Evolutionary conservation across 192 early-diverging fungal species (phyloP), one percentile per base, ranked within the genome.

Genomic region (Allomyces arbusculus): DNA sequence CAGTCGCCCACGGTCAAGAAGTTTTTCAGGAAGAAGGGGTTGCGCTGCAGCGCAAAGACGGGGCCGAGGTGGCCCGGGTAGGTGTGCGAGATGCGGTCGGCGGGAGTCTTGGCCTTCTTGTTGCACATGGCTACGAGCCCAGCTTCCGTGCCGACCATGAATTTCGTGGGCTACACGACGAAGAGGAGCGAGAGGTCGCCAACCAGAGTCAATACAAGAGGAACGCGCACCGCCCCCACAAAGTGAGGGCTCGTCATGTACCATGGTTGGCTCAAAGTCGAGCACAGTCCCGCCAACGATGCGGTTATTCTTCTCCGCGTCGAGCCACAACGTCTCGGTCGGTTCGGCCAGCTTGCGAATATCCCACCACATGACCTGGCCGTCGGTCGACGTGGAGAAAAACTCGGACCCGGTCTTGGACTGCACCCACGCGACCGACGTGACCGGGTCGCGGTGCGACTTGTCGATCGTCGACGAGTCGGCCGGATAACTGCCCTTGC

Each of bases 211-310:
- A 4, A 28, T 4, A 1, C 1, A 1, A 4, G 4, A 4, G 26
- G 26, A 28, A 28, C 26, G 26, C 26, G 26, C 26, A 28, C 26
- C 26, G 26, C 26, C 4, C 26, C 4, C 26, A 28, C 67, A 55
- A 73, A 61, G 3, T 11, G 16, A 62, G 24, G 1, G 16, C 24
- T 14, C 24, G 24, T 62, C 14, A 12, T 14, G 14, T 11, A 84
- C 82, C 82, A 84, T 83, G 1, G 82, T 83, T 1, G 80, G 77
- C 66, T 84, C 82, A 70, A 81, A 84, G 69, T 84, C 82, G 0
- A 84, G 50, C 3, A 80, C 79, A 0, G 82, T 84, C 22, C 82
- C 82, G 7, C 82, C 82, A 23, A 84, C 79, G 50, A 79, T 69
- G 62, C 73, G 74, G 14, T 81, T 81, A 62, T 84, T 84, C 75